These are phyloP conservation scores for Xylariaceae sp. DNA, from an alignment of 2,329 filamentous ascomycete species.

Conservation along the genomic window DNA sequence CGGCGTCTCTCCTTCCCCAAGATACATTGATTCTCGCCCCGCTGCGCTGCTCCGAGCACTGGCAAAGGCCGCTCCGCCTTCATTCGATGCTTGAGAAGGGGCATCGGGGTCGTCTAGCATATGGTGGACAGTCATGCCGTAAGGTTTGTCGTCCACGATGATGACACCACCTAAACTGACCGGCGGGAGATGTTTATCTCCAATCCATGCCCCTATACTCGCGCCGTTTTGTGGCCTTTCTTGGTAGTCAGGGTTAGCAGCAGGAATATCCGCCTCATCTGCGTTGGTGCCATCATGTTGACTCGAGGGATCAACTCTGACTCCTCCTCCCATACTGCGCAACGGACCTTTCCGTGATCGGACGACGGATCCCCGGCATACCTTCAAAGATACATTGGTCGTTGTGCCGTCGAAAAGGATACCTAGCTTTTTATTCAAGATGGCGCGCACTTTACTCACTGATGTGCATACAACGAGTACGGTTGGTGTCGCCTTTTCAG, in stretches of 20 bases:
- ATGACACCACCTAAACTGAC: conserved; percentile 88
- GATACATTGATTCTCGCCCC: conserved; percentile 17
- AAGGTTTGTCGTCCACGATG: conserved; percentile 74
- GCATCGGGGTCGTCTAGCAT: conserved; percentile 73
- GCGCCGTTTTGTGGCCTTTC: conserved; percentile 75
- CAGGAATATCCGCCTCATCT: conserved; percentile 39
- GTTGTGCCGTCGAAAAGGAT: conserved; percentile 56
- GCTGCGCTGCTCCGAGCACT: conserved; percentile 26
- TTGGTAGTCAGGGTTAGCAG: conserved; percentile 72
- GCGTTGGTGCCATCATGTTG: conserved; percentile 29
- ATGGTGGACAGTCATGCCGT: conserved; percentile 95
- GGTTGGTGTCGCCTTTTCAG: conserved; percentile 62
- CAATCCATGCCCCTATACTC: conserved; percentile 86
- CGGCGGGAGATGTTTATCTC: conserved; percentile 78
- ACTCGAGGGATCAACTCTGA: conserved; percentile 26
- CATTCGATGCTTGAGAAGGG: conserved; percentile 13
- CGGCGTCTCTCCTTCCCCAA: conserved; percentile 34
- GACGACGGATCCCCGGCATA: conserved; percentile 64
- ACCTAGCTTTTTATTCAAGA: conserved; percentile 63
- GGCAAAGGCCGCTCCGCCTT: conserved; percentile 8
- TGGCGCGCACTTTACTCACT: conserved; percentile 64
- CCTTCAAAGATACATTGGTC: conserved; percentile 60
- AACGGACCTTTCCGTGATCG: conserved; percentile 48
- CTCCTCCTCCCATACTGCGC: conserved; percentile 38
- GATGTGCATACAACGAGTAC: conserved; percentile 74